Evolutionary conservation across 2,329 filamentous ascomycete genomes (phyloP), one percentile per base, ranked within the genome.

Genomic region (Apiospora pterosperma): DNA sequence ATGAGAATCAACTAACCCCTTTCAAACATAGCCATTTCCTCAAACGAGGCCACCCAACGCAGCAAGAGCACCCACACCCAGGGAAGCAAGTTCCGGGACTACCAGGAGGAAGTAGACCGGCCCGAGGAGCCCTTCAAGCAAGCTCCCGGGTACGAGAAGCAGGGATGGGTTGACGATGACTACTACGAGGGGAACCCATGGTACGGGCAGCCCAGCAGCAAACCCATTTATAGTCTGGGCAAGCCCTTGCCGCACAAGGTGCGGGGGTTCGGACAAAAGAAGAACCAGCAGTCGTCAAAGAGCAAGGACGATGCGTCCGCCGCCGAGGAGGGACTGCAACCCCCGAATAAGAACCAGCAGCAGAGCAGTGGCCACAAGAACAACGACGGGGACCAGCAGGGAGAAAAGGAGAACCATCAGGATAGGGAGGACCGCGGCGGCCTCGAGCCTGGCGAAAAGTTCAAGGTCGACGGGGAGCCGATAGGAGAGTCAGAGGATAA

Each of bases 201-300:
- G 71, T 66, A 73, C 25, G 67, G 67, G 19, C 61, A 67, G 25
- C 19, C 48, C 19, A 69, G 62, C 2, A 64, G 65, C 28, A 72
- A 69, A 59, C 69, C 71, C 3, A 62, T 73, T n/a, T 75, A 69
- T 44, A 73, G 72, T 42, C 60, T 75, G 12, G 70, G 71, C 2
- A 64, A 61, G 36, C 68, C 71, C 6, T 62, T 74, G 5, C 73
- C 71, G 5, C 71, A 66, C 25, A 64, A 60, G 19, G 63, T 66
- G 4, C 70, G 70, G 14, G 44, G 44, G 5, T 65, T 52, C 60
- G 48, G 52, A 19, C 48, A 7, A 25, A 63, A 62, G 39, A 41
- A 19, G 60, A 58, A 38, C 4, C 36, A 52, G 11, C 48, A 58
- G n/a, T 42, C 62, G 3, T 59, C 65, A 25, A 64, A 55, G 21